Evolutionary conservation across 2,329 filamentous ascomycete genomes (phyloP), one percentile per base, ranked within the genome.

Genomic region (Neofusicoccum laricinum): DNA sequence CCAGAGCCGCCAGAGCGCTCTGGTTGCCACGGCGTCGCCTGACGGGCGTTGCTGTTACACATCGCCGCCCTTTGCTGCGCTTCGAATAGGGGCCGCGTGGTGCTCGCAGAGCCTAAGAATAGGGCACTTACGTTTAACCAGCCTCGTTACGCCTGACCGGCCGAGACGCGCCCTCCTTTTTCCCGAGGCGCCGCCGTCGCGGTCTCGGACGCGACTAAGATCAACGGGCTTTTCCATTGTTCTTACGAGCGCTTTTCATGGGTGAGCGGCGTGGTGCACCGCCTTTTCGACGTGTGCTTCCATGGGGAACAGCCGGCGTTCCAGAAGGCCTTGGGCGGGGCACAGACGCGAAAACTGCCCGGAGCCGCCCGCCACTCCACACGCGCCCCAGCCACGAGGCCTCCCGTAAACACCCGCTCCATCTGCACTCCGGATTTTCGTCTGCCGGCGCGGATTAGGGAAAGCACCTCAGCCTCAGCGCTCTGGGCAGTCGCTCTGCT

Each of bases 401-500:
- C 58, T 50, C 58, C 58, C 58, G 58, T 49, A 61, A 61, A 61
- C 58, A 14, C 58, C 45, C 58, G 43, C 58, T 48, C 58, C 58
- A 48, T 61, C 58, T 61, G 58, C 43, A 61, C 58, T 61, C 58
- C 58, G 58, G 58, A 61, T 61, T 43, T 57, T 57, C 51, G 51
- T 43, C 51, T 41, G 58, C 21, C 40, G 19, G 25, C 7, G 51
- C 58, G 58, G 34, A 48, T 61, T 61, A 25, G 58, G 58, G 30
- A 61, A 61, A 40, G 58, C 58, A 61, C 58, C 40, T 38, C 58
- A 61, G 58, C 58, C 58, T 61, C 58, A 36, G 30, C 58, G 58
- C 58, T 50, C 55, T 58, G 55, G 55, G 55, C 55, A 58, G 34
- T 46, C 40, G 55, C 55, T 19, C 40, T 36, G 55, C 55, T 58